Conservation (phyloP, 768 basidiomycete species). For the Leucogyrophana mollusca region DNA sequence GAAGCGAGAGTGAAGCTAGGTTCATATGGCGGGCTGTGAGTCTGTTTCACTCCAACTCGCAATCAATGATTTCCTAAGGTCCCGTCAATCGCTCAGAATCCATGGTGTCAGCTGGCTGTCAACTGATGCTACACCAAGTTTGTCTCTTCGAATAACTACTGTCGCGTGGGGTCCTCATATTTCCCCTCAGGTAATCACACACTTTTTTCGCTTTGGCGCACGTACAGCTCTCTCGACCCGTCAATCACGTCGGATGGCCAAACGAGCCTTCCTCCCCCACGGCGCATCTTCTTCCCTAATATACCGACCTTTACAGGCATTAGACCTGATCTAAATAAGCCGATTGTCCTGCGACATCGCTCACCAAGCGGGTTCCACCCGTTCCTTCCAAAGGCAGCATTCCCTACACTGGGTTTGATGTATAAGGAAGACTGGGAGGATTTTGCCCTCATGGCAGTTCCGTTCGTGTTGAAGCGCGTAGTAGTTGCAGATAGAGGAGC, state of each 20-base stretch:
- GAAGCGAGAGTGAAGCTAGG: slow-evolving; percentile 53
- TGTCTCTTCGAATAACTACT: slow-evolving; percentile 17
- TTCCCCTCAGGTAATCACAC: slow-evolving; percentile 58
- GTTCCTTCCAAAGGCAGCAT: slow-evolving; percentile 67
- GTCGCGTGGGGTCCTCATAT: slow-evolving; percentile 5
- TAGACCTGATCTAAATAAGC: slow-evolving; percentile 27
- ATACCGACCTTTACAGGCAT: slow-evolving; percentile 56
- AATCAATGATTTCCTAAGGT: slow-evolving; percentile 8
- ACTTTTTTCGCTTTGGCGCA: slow-evolving; percentile 74
- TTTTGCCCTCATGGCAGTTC: slow-evolving; percentile 61
- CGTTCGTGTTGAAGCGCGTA: slow-evolving; percentile 73
- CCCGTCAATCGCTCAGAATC: slow-evolving; percentile 40
- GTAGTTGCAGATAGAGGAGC: slow-evolving; percentile 78
- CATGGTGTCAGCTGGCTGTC: slow-evolving; percentile 71
- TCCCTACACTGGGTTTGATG: slow-evolving; percentile 65
- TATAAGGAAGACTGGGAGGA: slow-evolving; percentile 80
- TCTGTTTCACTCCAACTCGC: slow-evolving; percentile 15
- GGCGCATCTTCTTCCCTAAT: slow-evolving; percentile 74
- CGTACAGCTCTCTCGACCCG: slow-evolving; percentile 62
- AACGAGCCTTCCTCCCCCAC: slow-evolving; percentile 60
- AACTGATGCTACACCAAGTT: slow-evolving; percentile 50
- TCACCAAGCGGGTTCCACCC: slow-evolving; percentile 70
- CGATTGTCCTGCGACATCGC: slow-evolving; percentile 37
- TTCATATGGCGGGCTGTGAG: slow-evolving; percentile 50
- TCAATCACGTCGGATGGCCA: slow-evolving; percentile 41